Evolutionary conservation across 108 stramenopile species (phyloP).

Genomic region (Schizochytrium sp.): DNA sequence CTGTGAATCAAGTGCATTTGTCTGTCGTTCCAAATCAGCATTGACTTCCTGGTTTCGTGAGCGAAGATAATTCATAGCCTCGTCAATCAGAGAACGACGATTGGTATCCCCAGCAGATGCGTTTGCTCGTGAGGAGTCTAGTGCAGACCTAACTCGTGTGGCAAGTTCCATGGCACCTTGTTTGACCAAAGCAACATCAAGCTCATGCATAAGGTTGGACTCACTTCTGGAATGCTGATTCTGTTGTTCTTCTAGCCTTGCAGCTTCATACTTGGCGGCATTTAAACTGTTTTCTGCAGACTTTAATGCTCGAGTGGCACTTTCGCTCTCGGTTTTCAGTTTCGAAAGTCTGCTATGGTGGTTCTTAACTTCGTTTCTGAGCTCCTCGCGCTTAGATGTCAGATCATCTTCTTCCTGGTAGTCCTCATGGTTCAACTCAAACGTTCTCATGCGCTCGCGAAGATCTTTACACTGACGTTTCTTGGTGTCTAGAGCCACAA

Average conservation of each 20-base stretch:
- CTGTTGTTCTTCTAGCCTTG: neutral
- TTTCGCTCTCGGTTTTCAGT: neutral
- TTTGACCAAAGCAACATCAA: neutral
- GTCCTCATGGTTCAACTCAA: too few species aligned
- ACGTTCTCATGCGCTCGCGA: too few species aligned
- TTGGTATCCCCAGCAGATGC: neutral
- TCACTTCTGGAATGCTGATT: neutral
- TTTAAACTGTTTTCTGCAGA: neutral
- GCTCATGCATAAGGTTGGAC: neutral
- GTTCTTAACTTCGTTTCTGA: neutral
- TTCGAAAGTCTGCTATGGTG: neutral
- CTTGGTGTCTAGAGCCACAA: too few species aligned
- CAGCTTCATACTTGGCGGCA: neutral
- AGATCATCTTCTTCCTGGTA: conserved; percentile 48
- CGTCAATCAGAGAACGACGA: neutral
- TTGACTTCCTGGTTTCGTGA: neutral
- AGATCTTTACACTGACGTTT: too few species aligned
- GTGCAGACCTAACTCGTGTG: neutral
- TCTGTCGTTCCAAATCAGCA: neutral
- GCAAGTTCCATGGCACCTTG: neutral
- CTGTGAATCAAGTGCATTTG: neutral
- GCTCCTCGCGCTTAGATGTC: conserved; percentile 42
- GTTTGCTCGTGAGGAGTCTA: neutral
- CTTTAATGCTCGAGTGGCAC: neutral
- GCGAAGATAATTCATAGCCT: neutral